These are phyloP conservation scores for Allium fistulosum DNA, from an alignment of 106 monocot species.

Conservation along the genomic window DNA sequence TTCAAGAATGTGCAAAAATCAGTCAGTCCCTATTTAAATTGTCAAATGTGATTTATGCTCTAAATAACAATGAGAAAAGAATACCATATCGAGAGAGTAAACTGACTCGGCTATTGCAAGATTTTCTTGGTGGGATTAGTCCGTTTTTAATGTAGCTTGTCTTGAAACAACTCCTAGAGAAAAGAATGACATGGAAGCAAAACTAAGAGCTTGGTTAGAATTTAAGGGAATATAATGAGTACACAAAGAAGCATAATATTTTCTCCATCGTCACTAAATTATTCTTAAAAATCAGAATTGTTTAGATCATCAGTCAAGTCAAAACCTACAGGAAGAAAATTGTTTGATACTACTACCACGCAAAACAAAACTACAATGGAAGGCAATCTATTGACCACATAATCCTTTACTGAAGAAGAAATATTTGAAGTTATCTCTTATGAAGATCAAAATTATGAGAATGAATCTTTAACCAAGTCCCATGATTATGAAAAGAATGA, in stretches of 20 bases:
- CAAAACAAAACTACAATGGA: constrained; percentile 6
- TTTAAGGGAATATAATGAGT: constrained; percentile 52
- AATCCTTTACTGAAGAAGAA: too few species aligned
- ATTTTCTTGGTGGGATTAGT: constrained; percentile 78
- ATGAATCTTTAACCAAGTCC: too few species aligned
- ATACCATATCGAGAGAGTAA: constrained; percentile 92
- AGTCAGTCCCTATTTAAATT: constrained; percentile 83
- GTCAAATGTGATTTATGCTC: constrained; percentile 57
- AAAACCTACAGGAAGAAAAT: constrained; percentile 53
- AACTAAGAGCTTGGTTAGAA: constrained; percentile 59
- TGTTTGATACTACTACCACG: constrained; percentile 38
- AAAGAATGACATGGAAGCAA: constrained; percentile 87
- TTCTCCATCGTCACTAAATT: constrained; percentile 28
- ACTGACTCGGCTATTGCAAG: constrained; percentile 85
- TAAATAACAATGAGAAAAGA: constrained; percentile 74
- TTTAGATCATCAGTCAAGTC: constrained; percentile 16
- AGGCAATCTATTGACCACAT: background rate
- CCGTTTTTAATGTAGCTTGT: constrained; percentile 87
- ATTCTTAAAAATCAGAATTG: constrained; percentile 18
- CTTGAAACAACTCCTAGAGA: constrained; percentile 65
- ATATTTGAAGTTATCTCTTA: too few species aligned
- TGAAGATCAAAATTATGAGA: too few species aligned
- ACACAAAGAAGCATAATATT: constrained; percentile 36
- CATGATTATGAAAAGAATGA: too few species aligned
- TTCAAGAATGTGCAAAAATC: constrained; percentile 90